Percentiles rank a stretch among this genome's conserved stretches.
Conservation (phyloP, 23 red algal genomes). For the Pyropia yezoensis region DNA sequence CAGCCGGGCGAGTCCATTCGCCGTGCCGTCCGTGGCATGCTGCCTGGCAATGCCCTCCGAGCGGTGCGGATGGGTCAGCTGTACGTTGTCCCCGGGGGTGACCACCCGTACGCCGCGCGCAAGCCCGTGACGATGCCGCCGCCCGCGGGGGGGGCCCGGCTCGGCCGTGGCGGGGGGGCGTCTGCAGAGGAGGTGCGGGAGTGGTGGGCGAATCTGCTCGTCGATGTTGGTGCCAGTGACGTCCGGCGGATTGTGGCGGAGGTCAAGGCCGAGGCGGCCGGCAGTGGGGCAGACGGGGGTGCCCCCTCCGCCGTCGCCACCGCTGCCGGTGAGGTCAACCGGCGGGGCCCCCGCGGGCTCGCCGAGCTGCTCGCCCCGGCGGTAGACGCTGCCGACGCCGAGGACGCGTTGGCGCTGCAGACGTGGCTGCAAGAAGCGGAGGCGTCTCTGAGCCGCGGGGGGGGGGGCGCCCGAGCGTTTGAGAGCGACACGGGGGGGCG, state of each 20-base stretch:
- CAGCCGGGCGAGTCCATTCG: conserved; percentile 49
- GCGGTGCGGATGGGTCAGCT: conserved; percentile 39
- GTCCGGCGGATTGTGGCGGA: conserved; percentile 15
- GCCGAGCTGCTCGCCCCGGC: too few species aligned
- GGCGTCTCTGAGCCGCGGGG: too few species aligned
- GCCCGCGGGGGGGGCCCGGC: conserved; percentile 5
- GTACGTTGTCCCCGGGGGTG: conserved; percentile 49
- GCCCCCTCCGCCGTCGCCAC: too few species aligned
- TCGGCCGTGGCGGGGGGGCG: conserved; percentile 29
- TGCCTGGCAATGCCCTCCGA: conserved; percentile 45
- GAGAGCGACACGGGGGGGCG: too few species aligned
- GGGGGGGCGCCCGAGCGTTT: too few species aligned
- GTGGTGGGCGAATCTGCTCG: conserved; percentile 46
- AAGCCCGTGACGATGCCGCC: conserved; percentile 40
- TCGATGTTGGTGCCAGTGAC: conserved; percentile 7
- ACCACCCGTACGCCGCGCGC: conserved; percentile 44
- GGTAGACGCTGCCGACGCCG: too few species aligned
- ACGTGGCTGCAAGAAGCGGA: too few species aligned
- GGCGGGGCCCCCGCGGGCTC: too few species aligned
- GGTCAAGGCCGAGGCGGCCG: conserved; percentile 7
- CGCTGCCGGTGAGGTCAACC: too few species aligned
- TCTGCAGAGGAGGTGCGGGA: conserved; percentile 13
- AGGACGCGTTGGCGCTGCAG: too few species aligned
- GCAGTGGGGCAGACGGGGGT: too few species aligned
- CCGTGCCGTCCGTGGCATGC: conserved; percentile 62